Conservation (phyloP, 306 rosid species). For the Luffa acutangula region DNA sequence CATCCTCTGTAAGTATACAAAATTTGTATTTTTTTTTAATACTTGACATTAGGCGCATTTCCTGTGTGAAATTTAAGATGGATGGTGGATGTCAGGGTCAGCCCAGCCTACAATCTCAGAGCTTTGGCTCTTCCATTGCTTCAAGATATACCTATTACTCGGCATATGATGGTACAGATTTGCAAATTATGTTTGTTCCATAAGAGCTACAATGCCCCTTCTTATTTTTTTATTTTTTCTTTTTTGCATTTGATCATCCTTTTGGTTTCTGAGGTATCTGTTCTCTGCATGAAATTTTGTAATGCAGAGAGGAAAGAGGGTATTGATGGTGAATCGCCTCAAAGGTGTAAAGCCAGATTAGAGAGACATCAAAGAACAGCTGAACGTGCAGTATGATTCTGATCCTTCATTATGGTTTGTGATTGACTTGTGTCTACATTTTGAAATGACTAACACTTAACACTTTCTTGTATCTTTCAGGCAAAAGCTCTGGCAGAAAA, state of each 20-base stretch:
- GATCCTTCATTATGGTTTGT: constrained; percentile 7
- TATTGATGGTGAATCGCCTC: constrained; percentile 77
- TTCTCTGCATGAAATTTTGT: constrained; percentile 32
- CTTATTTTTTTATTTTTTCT: background rate
- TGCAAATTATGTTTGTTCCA: constrained; percentile 4
- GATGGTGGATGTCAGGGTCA: constrained; percentile 43
- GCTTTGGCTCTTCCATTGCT: constrained; percentile 23
- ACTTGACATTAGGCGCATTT: background rate
- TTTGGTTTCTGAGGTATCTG: constrained; percentile 16
- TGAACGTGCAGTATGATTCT: constrained; percentile 75
- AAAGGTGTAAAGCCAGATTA: constrained; percentile 89
- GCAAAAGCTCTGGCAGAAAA: constrained; percentile 90
- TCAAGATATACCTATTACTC: constrained; percentile 47
- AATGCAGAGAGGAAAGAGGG: constrained; percentile 54
- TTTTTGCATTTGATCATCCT: constrained; percentile 11
- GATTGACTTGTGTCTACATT: background rate
- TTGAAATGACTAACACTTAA: constrained; percentile 21
- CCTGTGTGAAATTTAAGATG: constrained; percentile 2
- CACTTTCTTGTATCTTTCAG: constrained; percentile 30
- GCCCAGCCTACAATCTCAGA: constrained; percentile 44
- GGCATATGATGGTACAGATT: constrained; percentile 45
- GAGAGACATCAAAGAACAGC: constrained; percentile 89
- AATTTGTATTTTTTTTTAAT: constrained; percentile 3
- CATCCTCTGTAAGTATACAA: constrained; percentile 50
- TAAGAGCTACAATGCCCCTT: constrained; percentile 2